Percentiles rank a stretch among this genome's conserved stretches.
Evolutionary conservation across 75 land plant genomes (phyloP).

Genomic region (Picea sitchensis): DNA sequence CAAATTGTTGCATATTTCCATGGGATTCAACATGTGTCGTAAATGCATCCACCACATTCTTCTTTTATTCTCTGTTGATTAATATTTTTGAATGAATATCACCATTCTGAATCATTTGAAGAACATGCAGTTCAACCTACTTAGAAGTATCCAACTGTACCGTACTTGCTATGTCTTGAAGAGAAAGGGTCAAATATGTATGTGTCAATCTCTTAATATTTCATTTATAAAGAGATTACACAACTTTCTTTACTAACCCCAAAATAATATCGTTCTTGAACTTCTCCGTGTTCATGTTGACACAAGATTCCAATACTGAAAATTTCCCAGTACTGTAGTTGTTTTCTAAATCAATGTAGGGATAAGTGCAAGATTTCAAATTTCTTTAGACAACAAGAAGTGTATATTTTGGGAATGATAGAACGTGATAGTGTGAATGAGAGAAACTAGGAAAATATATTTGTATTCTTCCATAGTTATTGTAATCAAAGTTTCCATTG

Average conservation of each 20-base stretch:
- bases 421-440: constrained; percentile 81
- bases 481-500: constrained; percentile 66
- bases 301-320: constrained; percentile 55
- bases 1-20: not conserved
- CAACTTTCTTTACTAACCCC: constrained; percentile 94
- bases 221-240: constrained; percentile 84
- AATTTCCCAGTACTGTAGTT: constrained; percentile 59
- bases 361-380: not conserved
- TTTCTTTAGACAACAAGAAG: constrained; percentile 65
- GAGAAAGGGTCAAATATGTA: constrained; percentile 91
- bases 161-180: constrained; percentile 90
- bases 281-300: constrained; percentile 55
- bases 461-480: constrained; percentile 93
- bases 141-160: constrained; percentile 82
- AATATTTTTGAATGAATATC: not conserved
- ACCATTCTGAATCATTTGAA: constrained; percentile 57
- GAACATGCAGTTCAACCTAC: constrained; percentile 95
- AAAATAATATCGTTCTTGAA: constrained; percentile 87
- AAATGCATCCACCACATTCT: not conserved
- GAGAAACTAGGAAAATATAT: constrained; percentile 84
- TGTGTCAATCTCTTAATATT: constrained; percentile 96
- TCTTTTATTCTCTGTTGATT: not conserved
- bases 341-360: constrained; percentile 62
- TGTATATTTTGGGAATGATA: constrained; percentile 81
- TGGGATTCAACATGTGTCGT: not conserved